Evolutionary conservation across 1,284 basidiomycete species (phyloP).

Genomic region (Bondarzewia mesenterica): DNA sequence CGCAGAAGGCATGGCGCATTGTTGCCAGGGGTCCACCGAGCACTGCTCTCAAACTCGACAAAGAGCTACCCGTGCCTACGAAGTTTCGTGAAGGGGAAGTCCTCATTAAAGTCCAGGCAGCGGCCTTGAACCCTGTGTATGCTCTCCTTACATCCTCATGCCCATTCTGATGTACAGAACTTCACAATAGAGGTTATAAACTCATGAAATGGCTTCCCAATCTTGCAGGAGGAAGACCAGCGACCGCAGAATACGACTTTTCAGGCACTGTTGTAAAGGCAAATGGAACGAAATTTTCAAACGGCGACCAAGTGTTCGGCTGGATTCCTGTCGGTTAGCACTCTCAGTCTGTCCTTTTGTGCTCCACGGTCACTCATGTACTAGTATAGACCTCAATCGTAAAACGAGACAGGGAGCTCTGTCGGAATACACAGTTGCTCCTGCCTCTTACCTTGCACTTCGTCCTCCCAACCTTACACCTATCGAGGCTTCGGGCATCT

Average conservation of each 20-base stretch:
- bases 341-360: background rate
- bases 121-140: constrained; percentile 62
- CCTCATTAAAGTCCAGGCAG: constrained; percentile 54
- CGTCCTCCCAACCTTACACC: constrained; percentile 41
- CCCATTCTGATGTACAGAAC: background rate
- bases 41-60: constrained; percentile 34
- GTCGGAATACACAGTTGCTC: constrained; percentile 41
- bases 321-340: constrained; percentile 31
- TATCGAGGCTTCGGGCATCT: constrained; percentile 49
- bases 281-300: constrained; percentile 40
- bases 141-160: constrained; percentile 14
- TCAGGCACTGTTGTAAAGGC: constrained; percentile 50
- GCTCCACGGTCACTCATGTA: background rate
- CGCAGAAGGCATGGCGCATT: constrained; percentile 28
- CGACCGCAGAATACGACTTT: constrained; percentile 52
- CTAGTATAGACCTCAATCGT: constrained; percentile 9
- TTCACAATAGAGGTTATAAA: constrained; percentile 41
- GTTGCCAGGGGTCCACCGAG: constrained; percentile 29
- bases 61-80: constrained; percentile 37
- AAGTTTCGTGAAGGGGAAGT: constrained; percentile 39
- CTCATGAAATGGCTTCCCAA: constrained; percentile 44
- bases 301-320: constrained; percentile 57
- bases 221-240: constrained; percentile 38
- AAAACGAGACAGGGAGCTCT: constrained; percentile 40
- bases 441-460: constrained; percentile 30